Evolutionary conservation across 345 rosid species (phyloP).

Genomic region (Dipteronia dyeriana): DNA sequence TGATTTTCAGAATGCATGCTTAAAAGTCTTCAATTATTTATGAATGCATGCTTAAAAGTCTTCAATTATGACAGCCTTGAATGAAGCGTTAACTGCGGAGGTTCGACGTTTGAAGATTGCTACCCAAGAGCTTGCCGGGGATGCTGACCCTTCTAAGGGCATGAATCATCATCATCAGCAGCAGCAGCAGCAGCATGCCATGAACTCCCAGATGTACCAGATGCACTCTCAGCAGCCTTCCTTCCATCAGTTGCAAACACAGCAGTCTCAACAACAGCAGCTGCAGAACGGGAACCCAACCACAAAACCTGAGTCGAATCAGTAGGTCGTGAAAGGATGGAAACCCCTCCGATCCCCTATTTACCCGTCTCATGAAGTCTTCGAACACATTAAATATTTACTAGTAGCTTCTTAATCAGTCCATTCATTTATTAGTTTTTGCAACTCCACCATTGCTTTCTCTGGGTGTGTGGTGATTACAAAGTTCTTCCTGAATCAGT

Average conservation of each 20-base stretch:
- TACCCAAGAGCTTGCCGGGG: slow-evolving; percentile 43
- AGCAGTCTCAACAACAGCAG: slow-evolving; percentile 32
- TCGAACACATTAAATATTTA: slow-evolving; percentile 13
- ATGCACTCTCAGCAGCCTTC: slow-evolving; percentile 37
- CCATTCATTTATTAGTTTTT: slow-evolving; percentile 47
- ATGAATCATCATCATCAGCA: slow-evolving; percentile 46
- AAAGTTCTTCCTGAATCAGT: slow-evolving; percentile 19
- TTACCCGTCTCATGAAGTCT: neutral
- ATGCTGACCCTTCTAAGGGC: slow-evolving; percentile 48
- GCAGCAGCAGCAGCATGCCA: slow-evolving; percentile 37
- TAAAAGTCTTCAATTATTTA: neutral
- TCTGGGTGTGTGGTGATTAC: slow-evolving; percentile 18
- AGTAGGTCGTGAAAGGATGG: slow-evolving; percentile 34
- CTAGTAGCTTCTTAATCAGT: slow-evolving; percentile 9
- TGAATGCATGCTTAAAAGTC: neutral
- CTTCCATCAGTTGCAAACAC: slow-evolving; percentile 39
- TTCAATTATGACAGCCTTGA: slow-evolving; percentile 47
- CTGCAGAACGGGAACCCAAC: slow-evolving; percentile 41
- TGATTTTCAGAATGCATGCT: neutral
- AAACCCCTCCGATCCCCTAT: slow-evolving; percentile 1
- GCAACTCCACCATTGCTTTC: slow-evolving; percentile 19
- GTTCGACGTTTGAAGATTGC: slow-evolving; percentile 57
- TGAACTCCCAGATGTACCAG: slow-evolving; percentile 54
- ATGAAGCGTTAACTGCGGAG: slow-evolving; percentile 61
- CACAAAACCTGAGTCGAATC: slow-evolving; percentile 56